Percentiles rank a stretch among this genome's conserved stretches.
Evolutionary conservation across 1,284 basidiomycete species (phyloP).

Genomic region (Cystobasidium pallidum): DNA sequence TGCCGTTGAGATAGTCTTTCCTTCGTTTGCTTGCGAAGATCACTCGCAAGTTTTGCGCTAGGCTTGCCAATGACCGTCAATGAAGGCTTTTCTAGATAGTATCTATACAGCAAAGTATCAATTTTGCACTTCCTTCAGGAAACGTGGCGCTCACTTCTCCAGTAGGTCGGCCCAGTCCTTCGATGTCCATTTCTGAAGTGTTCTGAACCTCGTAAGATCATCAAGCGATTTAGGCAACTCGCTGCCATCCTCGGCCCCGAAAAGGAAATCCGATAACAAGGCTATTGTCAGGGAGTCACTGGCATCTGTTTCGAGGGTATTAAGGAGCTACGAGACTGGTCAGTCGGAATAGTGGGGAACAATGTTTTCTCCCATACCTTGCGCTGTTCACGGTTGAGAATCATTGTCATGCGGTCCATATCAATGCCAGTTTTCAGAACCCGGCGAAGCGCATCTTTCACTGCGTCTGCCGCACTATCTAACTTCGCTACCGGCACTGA

Average conservation of each 20-base stretch:
- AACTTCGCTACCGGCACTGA: conserved; percentile 83
- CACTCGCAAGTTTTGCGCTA: conserved; percentile 78
- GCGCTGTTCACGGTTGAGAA: conserved; percentile 84
- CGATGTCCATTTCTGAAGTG: conserved; percentile 65
- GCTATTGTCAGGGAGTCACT: conserved; percentile 56
- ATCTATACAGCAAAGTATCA: conserved; percentile 62
- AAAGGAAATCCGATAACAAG: conserved; percentile 72
- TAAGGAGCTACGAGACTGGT: conserved; percentile 51
- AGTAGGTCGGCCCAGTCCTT: conserved; percentile 81
- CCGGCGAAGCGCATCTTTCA: conserved; percentile 71
- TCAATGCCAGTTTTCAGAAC: conserved; percentile 81
- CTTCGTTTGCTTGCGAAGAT: conserved; percentile 81
- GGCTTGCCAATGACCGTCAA: conserved; percentile 83
- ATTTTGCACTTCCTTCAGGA: not conserved
- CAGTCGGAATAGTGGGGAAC: not conserved
- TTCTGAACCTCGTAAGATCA: conserved; percentile 53
- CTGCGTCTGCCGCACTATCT: conserved; percentile 69
- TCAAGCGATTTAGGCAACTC: conserved; percentile 75
- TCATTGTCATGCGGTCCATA: conserved; percentile 86
- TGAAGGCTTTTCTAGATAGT: conserved; percentile 72
- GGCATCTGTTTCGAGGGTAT: conserved; percentile 58
- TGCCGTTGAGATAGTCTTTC: conserved; percentile 73
- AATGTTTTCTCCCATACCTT: conserved; percentile 63
- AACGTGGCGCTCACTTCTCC: conserved; percentile 64
- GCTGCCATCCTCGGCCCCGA: conserved; percentile 80